Conservation (phyloP, 1,284 basidiomycete genomes). For the Chiua sp. region DNA sequence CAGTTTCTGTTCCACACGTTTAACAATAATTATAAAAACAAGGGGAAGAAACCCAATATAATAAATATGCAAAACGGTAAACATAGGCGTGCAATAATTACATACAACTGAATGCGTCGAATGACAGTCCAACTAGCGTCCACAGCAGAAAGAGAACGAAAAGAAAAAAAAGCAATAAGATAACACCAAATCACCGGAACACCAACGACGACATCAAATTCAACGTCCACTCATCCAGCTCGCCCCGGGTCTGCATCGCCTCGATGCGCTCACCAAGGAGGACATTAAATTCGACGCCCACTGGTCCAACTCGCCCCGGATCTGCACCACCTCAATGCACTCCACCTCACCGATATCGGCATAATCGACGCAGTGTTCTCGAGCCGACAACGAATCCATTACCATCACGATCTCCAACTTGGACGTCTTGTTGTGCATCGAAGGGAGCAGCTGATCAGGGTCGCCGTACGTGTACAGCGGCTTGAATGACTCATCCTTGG, state of each 20-base stretch:
- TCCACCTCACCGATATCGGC: conserved; percentile 36
- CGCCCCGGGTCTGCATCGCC: conserved; percentile 36
- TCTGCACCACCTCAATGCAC: conserved; percentile 33
- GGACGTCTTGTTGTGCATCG: conserved; percentile 72
- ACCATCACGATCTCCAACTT: conserved; percentile 79
- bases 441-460: conserved; percentile 71
- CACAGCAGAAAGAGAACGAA: too few species aligned
- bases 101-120: too few species aligned
- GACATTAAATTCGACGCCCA: conserved; percentile 50
- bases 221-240: conserved; percentile 56
- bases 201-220: conserved; percentile 40
- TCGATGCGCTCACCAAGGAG: too few species aligned
- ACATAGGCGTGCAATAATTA: too few species aligned
- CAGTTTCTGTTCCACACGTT: too few species aligned
- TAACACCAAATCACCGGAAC: conserved; percentile 14
- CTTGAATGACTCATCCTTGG: conserved; percentile 39
- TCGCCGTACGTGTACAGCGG: conserved; percentile 58
- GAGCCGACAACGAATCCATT: conserved; percentile 80
- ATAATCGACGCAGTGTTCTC: conserved; percentile 81
- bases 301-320: conserved; percentile 47
- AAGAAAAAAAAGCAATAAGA: conserved; percentile 4
- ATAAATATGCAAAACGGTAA: too few species aligned
- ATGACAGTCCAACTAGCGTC: not conserved
- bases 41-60: too few species aligned
- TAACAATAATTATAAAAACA: too few species aligned